Conservation (phyloP, 768 basidiomycete species). For the Hygrocybe coccinea region DNA sequence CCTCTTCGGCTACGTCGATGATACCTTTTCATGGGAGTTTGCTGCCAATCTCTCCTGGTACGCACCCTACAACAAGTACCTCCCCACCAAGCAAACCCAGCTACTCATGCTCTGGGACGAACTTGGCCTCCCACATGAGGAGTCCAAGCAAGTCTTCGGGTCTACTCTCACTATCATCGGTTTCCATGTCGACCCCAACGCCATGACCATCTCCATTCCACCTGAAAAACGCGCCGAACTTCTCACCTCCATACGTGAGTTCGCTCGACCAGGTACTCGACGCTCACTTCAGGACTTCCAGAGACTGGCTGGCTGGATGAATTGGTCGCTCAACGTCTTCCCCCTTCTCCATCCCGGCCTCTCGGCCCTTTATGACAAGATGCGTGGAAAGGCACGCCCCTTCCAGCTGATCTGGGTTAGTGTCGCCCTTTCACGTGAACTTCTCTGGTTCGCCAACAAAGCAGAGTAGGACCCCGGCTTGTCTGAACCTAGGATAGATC, state of each 20-base stretch:
- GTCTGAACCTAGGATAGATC: no score
- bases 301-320: constrained; percentile 32
- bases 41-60: constrained; percentile 14
- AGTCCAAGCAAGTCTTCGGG: constrained; percentile 36
- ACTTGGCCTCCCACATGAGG: constrained; percentile 36
- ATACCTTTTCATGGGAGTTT: no score
- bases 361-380: constrained; percentile 28
- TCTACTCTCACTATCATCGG: constrained; percentile 33
- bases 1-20: no score
- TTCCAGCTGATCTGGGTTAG: constrained; percentile 25
- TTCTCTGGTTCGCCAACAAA: constrained; percentile 28
- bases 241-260: not conserved
- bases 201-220: constrained; percentile 26
- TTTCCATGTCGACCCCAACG: constrained; percentile 32
- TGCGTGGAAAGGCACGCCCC: constrained; percentile 15
- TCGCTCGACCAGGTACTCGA: not conserved
- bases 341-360: constrained; percentile 26
- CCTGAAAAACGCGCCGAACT: constrained; percentile 8
- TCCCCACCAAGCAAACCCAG: constrained; percentile 29
- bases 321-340: constrained; percentile 24
- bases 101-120: constrained; percentile 39
- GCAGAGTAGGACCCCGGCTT: no score
- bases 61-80: constrained; percentile 16
- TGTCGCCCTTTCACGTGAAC: constrained; percentile 15
- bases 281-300: constrained; percentile 26